Percentiles rank a stretch among this genome's conserved stretches.
phyloP scores from a whole-genome alignment of 768 basidiomycete species.

The Lactarius hengduanensis region DNA sequence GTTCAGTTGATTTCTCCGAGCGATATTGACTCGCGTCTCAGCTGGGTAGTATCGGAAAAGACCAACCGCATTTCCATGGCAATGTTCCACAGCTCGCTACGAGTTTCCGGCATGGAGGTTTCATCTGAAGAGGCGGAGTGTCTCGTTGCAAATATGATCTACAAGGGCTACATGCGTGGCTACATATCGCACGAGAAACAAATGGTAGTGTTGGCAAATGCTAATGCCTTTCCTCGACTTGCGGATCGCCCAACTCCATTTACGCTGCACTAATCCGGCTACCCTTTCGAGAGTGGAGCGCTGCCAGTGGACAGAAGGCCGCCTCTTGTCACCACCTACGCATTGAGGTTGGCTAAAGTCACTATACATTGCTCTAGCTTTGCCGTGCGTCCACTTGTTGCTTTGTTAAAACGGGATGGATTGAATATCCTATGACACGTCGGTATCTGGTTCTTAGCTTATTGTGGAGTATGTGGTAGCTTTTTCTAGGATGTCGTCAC shows the following conservation, averaged over 20 bases:
- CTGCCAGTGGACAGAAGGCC: neutral
- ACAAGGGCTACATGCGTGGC: slow-evolving; percentile 87
- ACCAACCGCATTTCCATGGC: slow-evolving; percentile 75
- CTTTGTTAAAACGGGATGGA: neutral
- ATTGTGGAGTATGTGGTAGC: neutral
- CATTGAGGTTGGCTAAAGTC: neutral
- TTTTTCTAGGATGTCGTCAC: neutral
- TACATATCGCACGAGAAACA: slow-evolving; percentile 97
- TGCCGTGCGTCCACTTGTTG: neutral
- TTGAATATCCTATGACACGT: neutral
- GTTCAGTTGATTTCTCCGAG: slow-evolving; percentile 6
- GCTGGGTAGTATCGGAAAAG: slow-evolving; percentile 78
- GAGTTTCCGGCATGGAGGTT: slow-evolving; percentile 67
- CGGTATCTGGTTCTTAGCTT: neutral
- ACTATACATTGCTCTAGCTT: neutral
- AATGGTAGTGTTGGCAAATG: slow-evolving; percentile 84
- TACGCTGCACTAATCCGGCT: slow-evolving; percentile 31
- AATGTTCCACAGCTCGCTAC: slow-evolving; percentile 76
- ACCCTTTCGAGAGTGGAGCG: neutral
- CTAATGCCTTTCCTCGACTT: slow-evolving; percentile 77
- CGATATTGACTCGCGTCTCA: slow-evolving; percentile 34
- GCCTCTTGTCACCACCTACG: neutral
- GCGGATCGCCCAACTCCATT: slow-evolving; percentile 60
- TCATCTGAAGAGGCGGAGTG: slow-evolving; percentile 87
- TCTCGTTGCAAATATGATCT: slow-evolving; percentile 92